Evolutionary conservation across 225 moss, liverwort and hornwort species (phyloP).

Genomic region (Neckera pumila): DNA sequence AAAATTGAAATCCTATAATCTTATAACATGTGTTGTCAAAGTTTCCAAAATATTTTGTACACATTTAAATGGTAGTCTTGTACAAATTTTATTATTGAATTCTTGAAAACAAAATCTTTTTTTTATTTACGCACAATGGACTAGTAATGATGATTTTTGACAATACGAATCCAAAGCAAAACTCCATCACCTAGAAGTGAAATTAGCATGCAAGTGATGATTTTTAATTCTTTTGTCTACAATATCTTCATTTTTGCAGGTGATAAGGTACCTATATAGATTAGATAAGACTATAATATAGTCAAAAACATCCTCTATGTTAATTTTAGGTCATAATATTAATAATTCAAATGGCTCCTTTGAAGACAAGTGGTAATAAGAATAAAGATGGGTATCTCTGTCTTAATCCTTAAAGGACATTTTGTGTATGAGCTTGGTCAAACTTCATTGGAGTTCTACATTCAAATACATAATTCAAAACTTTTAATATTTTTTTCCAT

Average conservation of each 20-base stretch:
- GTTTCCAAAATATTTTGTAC: not conserved
- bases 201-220: not conserved
- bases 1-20: not conserved
- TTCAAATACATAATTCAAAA: too few relatives aligned
- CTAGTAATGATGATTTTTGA: not conserved
- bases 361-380: not conserved
- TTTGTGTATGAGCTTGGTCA: too few relatives aligned
- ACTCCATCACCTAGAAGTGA: accelerated
- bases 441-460: too few relatives aligned
- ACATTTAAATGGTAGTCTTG: not conserved
- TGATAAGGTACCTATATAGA: not conserved
- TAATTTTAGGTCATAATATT: not conserved
- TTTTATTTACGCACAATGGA: not conserved
- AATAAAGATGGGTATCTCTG: not conserved
- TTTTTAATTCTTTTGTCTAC: not conserved
- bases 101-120: accelerated
- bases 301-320: not conserved
- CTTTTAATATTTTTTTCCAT: too few relatives aligned
- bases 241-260: not conserved
- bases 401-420: too few relatives aligned
- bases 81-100: not conserved
- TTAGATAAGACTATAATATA: not conserved
- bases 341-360: not conserved
- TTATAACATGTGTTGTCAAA: not conserved
- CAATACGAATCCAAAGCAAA: not conserved